Base-by-base conservation (phyloP, 345 rosid genomes). In the Eucalyptus tenuipes region DNA sequence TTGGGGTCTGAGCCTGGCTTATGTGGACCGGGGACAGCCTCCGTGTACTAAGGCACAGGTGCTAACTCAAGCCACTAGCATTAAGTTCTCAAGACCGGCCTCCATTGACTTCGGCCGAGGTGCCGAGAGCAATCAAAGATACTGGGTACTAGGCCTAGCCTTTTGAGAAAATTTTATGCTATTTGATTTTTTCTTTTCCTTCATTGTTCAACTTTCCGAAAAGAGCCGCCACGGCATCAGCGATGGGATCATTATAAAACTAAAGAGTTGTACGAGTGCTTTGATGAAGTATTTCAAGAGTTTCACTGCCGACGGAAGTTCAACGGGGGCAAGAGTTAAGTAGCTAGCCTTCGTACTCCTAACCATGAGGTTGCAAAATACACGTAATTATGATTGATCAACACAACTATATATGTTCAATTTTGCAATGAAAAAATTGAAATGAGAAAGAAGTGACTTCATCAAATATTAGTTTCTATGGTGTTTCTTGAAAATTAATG, bases 71-170 rank as follows among this genome's bases (percentile, higher is more conserved):
- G 61, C 25, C 12, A 22, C 1, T 1, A 55, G 11, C 29, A 55
- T 9, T 24, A 22, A 55, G 27, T 8, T 55, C 61, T 55, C 27
- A 24, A 55, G 61, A 20, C 27, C 1, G 3, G 61, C 61, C 61
- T 55, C 61, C 6, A 22, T 55, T 0, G 1, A 55, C 61, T 24
- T 24, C 0, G 0, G 61, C 12, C 2, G 3, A 10, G 61, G 29
- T 24, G 29, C 29, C 6, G 0, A 20, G 61, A 55, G 29, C 61
- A 55, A 22, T 55, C 5, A 55, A 55, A 20, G 4, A 24, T 22
- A 55, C 61, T 10, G 1, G 27, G 61, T 55, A 22, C 29, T 55
- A 55, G 27, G 61, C 61, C 61, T 10, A 24, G 12, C 61, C 13
- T 55, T 24, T n/a, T n/a, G n/a, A n/a, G n/a, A n/a, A n/a, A n/a